Evolutionary conservation across 352 stramenopile species (phyloP), one percentile per base, ranked within the genome.

Genomic region (Globisporangium irregulare): DNA sequence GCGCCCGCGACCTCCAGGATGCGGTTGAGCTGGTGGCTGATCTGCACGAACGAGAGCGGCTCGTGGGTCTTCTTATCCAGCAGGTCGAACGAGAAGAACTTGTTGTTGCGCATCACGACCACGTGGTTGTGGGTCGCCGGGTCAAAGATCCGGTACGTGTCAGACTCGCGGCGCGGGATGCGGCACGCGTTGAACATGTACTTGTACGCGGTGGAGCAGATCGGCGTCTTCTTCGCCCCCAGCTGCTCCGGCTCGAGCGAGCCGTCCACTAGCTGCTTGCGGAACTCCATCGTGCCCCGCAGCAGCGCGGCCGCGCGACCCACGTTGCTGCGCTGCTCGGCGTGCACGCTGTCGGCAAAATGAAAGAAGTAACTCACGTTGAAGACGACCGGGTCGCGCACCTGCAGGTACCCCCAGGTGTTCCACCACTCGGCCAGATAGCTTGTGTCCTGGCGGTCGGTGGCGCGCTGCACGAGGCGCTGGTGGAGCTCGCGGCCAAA

Each of bases 181-280:
- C 96, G 88, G 73, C 93, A 98, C 1, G 93, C 89, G 77, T 99
- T 98, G 79, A 99, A 97, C 87, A 97, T 97, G 82, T 95, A 97
- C 82, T 96, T 97, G 82, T 96, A 97, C 34, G 91, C 90, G 3
- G 87, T 96, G 4, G 91, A 87, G 75, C 94, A 98, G 15, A 99
- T 69, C 4, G 93, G 92, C 53, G 83, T 98, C 65, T 97, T 90
- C 59, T 93, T 92, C 53, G 84, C 79, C 38, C 95, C 93, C 15
- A 98, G 86, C 48, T 82, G 92, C 68, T 99, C 95, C 4, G 90
- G 81, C 65, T 92, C 83, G 8, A 98, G 73, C 57, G 73, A 75
- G 25, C 96, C 96, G 43, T 89, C 84, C 24, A 87, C 84, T 32
- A 98, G 84, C 68, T 92, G 77, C n/a, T 89, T 77, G 51, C 95